Conservation (phyloP, 345 rosid species). For the Camelina neglecta region DNA sequence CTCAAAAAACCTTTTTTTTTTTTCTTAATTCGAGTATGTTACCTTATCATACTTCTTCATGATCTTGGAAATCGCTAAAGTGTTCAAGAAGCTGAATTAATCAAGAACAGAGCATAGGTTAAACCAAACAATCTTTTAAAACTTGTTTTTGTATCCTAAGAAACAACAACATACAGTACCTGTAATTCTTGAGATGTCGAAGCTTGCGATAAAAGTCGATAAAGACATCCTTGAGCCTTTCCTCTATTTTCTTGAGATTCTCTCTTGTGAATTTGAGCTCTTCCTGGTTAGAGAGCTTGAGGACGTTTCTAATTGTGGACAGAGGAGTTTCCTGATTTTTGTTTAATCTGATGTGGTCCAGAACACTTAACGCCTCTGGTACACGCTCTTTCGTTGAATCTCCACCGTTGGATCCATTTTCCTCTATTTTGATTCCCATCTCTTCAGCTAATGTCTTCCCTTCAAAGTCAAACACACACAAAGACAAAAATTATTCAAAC, state of each 20-base stretch:
- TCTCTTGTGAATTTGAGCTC: constrained; percentile 49
- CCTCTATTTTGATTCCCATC: constrained; percentile 23
- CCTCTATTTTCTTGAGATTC: constrained; percentile 52
- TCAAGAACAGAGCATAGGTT: constrained; percentile 9
- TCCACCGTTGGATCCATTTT: constrained; percentile 22
- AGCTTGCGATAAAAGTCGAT: constrained; percentile 50
- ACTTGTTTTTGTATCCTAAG: neutral
- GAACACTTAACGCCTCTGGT: constrained; percentile 52
- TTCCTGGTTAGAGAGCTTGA: constrained; percentile 48
- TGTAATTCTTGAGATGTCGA: constrained; percentile 52
- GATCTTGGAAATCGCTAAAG: constrained; percentile 52
- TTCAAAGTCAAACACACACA: constrained; percentile 18
- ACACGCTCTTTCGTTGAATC: neutral
- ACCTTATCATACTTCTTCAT: constrained; percentile 67
- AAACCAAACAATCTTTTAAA: neutral
- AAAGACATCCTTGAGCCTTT: constrained; percentile 45
- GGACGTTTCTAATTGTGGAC: constrained; percentile 58
- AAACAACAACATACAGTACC: constrained; percentile 31
- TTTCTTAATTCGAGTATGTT: neutral
- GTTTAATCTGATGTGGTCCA: constrained; percentile 57
- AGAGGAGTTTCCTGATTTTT: constrained; percentile 58
- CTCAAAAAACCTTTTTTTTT: neutral
- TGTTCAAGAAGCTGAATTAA: constrained; percentile 49
- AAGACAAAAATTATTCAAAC: neutral
- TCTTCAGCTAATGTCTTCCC: constrained; percentile 36